phyloP scores from a whole-genome alignment of 23 red algal species.

The Gracilaria domingensis region DNA sequence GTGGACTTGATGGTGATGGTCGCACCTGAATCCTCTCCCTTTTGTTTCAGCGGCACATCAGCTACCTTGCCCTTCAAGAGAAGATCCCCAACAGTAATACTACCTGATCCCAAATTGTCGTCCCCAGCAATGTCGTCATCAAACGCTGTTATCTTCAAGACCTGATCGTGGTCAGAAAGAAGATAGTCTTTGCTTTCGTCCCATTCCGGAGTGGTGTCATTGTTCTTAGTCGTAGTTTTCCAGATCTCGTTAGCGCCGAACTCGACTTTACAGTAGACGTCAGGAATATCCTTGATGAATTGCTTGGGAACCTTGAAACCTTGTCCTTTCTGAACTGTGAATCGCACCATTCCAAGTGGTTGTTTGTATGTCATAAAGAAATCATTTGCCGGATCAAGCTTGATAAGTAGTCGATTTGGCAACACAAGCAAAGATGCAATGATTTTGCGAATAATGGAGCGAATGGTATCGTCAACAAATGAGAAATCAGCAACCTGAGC shows the following conservation, averaged over 20 bases:
- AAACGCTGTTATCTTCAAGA: slow-evolving; percentile 34
- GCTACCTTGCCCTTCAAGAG: slow-evolving; percentile 3
- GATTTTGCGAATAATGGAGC: slow-evolving; percentile 59
- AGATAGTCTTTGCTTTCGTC: slow-evolving; percentile 58
- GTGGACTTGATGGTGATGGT: slow-evolving; percentile 28
- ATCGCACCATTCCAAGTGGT: slow-evolving; percentile 42
- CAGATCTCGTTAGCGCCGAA: slow-evolving; percentile 32
- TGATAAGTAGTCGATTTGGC: slow-evolving; percentile 67
- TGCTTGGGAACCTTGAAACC: slow-evolving; percentile 59
- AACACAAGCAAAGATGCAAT: slow-evolving; percentile 60
- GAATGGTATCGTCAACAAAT: slow-evolving; percentile 63
- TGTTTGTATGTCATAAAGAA: slow-evolving; percentile 60
- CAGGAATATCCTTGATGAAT: slow-evolving; percentile 74
- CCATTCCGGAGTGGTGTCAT: slow-evolving; percentile 71
- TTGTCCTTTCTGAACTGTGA: slow-evolving; percentile 55
- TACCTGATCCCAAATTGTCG: slow-evolving; percentile 53
- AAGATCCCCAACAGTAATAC: slow-evolving; percentile 60
- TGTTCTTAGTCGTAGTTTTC: slow-evolving; percentile 64
- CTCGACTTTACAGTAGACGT: slow-evolving; percentile 57
- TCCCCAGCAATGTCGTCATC: slow-evolving; percentile 69
- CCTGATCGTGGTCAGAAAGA: slow-evolving; percentile 67
- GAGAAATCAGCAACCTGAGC: slow-evolving; percentile 66
- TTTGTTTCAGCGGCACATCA: slow-evolving; percentile 21
- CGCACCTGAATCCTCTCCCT: slow-evolving; percentile 39
- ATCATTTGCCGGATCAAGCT: slow-evolving; percentile 66